Conservation (phyloP, 345 rosid species). For the Anastatica hierochuntica region DNA sequence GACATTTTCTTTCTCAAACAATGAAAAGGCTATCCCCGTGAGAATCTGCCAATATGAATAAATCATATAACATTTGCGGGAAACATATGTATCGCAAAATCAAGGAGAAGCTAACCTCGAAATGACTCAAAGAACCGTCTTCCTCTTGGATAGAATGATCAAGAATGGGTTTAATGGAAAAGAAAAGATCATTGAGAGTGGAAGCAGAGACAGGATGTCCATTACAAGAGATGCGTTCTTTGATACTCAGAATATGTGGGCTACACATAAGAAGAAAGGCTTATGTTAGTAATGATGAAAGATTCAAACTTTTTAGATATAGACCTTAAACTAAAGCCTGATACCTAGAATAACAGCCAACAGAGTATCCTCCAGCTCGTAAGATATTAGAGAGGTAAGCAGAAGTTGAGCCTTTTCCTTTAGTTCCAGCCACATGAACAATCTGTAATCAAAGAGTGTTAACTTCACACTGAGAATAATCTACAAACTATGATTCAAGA, state of each 20-base stretch:
- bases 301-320: background rate
- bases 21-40: constrained; percentile 63
- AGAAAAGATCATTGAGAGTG: constrained; percentile 47
- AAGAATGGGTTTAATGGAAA: constrained; percentile 37
- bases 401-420: constrained; percentile 92
- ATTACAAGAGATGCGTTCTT: constrained; percentile 62
- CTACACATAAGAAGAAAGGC: constrained; percentile 27
- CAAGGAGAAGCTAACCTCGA: constrained; percentile 45
- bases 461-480: no score
- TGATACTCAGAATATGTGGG: constrained; percentile 71
- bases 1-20: constrained; percentile 62
- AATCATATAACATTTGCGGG: no score
- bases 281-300: background rate
- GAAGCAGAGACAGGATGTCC: constrained; percentile 56
- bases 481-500: no score
- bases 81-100: background rate
- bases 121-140: constrained; percentile 68
- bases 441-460: no score
- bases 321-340: no score
- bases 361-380: constrained; percentile 57
- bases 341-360: constrained; percentile 86
- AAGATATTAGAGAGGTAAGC: constrained; percentile 75
- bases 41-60: constrained; percentile 45
- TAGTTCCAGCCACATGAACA: constrained; percentile 92
- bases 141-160: constrained; percentile 52